A percentile compares a stretch with the other conserved stretches of the same genome.
Evolutionary conservation across 495 filamentous ascomycete species (phyloP).

Genomic region (Filosporella fistucella): DNA sequence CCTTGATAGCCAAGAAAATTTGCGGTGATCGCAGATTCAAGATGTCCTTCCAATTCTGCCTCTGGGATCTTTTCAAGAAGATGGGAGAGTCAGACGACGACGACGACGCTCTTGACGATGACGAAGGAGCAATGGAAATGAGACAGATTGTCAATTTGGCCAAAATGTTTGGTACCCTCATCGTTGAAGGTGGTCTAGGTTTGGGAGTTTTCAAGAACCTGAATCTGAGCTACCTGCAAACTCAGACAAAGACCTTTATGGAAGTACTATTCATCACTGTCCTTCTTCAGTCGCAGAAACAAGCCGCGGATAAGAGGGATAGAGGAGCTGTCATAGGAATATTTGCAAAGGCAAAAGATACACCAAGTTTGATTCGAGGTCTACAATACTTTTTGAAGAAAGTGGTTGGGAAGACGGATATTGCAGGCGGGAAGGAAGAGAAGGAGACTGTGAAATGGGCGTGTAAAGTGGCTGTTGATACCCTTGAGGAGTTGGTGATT

Average conservation of each 20-base stretch:
- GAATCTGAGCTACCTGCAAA: constrained; percentile 72
- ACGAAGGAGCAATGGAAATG: constrained; percentile 49
- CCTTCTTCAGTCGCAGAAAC: constrained; percentile 52
- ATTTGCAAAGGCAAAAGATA: constrained; percentile 56
- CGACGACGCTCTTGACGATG: constrained; percentile 44
- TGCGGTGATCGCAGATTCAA: constrained; percentile 67
- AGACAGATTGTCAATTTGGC: constrained; percentile 84
- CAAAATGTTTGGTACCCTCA: constrained; percentile 73
- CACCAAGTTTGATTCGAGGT: constrained; percentile 60
- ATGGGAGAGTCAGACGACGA: constrained; percentile 71
- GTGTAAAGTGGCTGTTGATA: constrained; percentile 59
- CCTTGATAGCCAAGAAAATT: constrained; percentile 71
- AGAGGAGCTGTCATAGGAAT: constrained; percentile 56
- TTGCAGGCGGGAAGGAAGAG: constrained; percentile 56
- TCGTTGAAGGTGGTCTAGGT: constrained; percentile 59
- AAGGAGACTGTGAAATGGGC: constrained; percentile 64
- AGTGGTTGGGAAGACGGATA: constrained; percentile 67
- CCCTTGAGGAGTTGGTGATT: constrained; percentile 45
- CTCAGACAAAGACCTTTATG: constrained; percentile 69
- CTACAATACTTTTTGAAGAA: constrained; percentile 76
- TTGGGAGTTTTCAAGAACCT: constrained; percentile 69
- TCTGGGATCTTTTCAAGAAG: constrained; percentile 84
- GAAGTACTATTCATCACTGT: constrained; percentile 75
- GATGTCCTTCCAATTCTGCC: constrained; percentile 76
- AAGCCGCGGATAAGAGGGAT: constrained; percentile 30